phyloP scores from a whole-genome alignment of 2,329 filamentous ascomycete genomes.

The Ophiostoma sp. region DNA sequence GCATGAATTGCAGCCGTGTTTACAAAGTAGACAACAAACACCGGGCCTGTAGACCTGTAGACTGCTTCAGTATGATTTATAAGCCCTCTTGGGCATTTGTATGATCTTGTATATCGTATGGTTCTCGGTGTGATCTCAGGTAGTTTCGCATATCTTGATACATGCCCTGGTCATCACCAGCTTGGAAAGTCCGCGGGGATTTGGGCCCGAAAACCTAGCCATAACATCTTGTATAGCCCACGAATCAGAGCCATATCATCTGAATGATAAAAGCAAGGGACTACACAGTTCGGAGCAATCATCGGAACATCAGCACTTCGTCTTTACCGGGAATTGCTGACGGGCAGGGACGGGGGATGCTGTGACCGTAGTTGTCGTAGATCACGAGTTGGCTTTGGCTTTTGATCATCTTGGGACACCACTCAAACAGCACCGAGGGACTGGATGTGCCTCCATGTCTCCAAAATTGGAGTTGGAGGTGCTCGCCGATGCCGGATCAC shows the following conservation, averaged over 20 bases:
- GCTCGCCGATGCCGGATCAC: background rate
- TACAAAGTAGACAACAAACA: no score
- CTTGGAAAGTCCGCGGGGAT: background rate
- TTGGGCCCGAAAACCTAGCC: background rate
- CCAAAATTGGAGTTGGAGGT: background rate
- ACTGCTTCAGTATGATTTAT: background rate
- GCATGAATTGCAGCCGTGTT: no score
- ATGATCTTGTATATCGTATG: background rate
- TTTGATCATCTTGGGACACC: background rate
- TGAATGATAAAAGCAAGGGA: background rate
- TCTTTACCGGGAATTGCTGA: background rate
- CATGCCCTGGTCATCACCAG: background rate
- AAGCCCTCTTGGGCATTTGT: background rate
- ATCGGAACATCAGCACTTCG: background rate
- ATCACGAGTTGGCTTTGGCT: background rate
- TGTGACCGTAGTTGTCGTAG: background rate
- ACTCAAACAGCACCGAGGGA: background rate
- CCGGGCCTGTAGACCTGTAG: background rate
- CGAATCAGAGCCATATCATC: background rate
- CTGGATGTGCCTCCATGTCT: background rate
- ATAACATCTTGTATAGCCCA: background rate
- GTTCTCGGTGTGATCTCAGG: background rate
- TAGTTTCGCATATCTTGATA: background rate
- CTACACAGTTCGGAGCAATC: background rate
- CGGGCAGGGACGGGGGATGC: background rate